These are phyloP conservation scores for Boletus sp. DNA, from an alignment of 768 basidiomycete genomes.

Conservation along the genomic window DNA sequence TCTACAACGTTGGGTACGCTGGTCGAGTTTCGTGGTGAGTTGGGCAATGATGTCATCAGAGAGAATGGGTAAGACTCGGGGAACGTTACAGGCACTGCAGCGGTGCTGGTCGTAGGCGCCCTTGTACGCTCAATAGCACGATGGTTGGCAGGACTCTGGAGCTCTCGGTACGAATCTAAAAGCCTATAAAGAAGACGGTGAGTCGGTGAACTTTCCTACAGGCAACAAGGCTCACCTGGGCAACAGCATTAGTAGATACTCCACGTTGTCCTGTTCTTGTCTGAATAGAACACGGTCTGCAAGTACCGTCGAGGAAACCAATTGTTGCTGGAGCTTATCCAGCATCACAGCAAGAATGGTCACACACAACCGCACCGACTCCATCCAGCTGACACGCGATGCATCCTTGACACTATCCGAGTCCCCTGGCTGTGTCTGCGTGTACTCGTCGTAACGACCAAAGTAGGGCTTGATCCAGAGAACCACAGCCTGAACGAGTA, in stretches of 20 bases:
- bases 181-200: conserved; percentile 46
- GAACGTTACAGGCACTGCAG: conserved; percentile 74
- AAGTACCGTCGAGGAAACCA: conserved; percentile 64
- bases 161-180: conserved; percentile 85
- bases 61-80: conserved; percentile 95
- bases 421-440: conserved; percentile 61
- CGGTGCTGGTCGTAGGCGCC: conserved; percentile 55
- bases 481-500: conserved; percentile 84
- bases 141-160: conserved; percentile 63
- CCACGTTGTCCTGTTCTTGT: conserved; percentile 91
- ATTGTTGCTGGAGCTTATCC: conserved; percentile 81
- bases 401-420: conserved; percentile 64
- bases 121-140: conserved; percentile 69
- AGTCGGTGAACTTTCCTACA: neutral
- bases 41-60: conserved; percentile 66
- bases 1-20: conserved; percentile 43
- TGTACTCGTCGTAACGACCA: conserved; percentile 85
- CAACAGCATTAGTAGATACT: conserved; percentile 76
- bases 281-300: conserved; percentile 59
- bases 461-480: conserved; percentile 96
- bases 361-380: conserved; percentile 85
- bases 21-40: conserved; percentile 43
- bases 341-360: conserved; percentile 88
- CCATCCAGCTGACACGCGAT: conserved; percentile 84
- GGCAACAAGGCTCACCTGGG: conserved; percentile 59